Percentiles rank a stretch among this genome's conserved stretches.
These are phyloP conservation scores for Colletotrichum neosansevieriae DNA, from an alignment of 2,329 filamentous ascomycete genomes.

Conservation along the genomic window DNA sequence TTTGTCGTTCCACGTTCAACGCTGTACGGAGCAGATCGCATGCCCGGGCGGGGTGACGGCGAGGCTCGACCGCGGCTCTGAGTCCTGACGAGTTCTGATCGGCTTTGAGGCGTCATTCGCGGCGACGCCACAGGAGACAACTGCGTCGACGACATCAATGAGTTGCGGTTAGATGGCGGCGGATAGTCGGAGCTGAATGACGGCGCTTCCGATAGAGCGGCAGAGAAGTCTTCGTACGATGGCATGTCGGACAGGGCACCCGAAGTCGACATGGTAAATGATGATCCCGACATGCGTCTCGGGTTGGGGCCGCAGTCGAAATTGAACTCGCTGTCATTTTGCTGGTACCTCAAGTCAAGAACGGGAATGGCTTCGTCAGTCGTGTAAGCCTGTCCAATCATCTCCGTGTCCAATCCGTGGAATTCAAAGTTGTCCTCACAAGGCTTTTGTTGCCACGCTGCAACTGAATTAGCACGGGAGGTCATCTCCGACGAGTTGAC, in stretches of 20 bases:
- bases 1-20: conserved; percentile 76
- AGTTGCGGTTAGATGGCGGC: conserved; percentile 74
- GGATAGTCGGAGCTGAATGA: conserved; percentile 77
- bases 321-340: conserved; percentile 63
- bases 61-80: conserved; percentile 78
- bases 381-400: conserved; percentile 73
- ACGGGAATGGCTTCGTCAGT: conserved; percentile 73
- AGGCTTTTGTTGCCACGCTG: conserved; percentile 64
- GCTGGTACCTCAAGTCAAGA: conserved; percentile 69
- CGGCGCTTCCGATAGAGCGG: conserved; percentile 74
- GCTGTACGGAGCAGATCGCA: conserved; percentile 78
- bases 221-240: conserved; percentile 78
- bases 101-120: conserved; percentile 70
- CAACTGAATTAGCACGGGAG: conserved; percentile 26
- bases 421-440: conserved; percentile 70
- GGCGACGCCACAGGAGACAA: conserved; percentile 81
- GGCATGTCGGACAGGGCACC: conserved; percentile 75
- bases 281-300: conserved; percentile 78
- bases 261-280: conserved; percentile 78
- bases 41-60: conserved; percentile 75
- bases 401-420: conserved; percentile 66
- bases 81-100: conserved; percentile 71
- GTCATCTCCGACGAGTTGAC: conserved; percentile 42
- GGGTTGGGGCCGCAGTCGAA: conserved; percentile 66
- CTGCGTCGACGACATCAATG: conserved; percentile 77